Conservation (phyloP, 345 rosid species). For the Camelina laxa region DNA sequence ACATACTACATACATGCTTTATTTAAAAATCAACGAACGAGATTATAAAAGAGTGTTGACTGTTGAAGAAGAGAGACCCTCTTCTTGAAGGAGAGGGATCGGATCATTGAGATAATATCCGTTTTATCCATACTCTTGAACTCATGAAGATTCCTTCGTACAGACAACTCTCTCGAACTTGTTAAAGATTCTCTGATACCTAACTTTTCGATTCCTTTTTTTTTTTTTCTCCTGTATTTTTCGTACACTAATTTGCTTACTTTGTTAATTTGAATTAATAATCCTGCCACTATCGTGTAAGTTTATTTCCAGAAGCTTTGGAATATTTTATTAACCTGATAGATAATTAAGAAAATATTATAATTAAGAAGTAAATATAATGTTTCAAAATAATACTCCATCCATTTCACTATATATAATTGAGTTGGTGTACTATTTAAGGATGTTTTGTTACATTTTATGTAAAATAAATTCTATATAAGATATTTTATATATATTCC, state of each 20-base stretch:
- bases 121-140: constrained; percentile 20
- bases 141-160: constrained; percentile 37
- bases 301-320: constrained; percentile 15
- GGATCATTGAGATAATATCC: not conserved
- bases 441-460: no score
- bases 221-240: not conserved
- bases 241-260: not conserved
- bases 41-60: not conserved
- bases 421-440: no score
- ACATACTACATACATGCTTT: constrained; percentile 9
- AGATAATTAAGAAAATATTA: no score
- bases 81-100: not conserved
- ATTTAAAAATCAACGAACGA: constrained; percentile 1
- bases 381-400: no score
- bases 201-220: constrained; percentile 25
- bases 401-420: no score
- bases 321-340: not conserved
- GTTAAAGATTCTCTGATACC: constrained; percentile 34
- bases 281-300: not conserved
- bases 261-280: not conserved
- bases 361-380: no score
- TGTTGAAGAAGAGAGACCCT: constrained; percentile 2
- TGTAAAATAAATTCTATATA: not conserved
- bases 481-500: not conserved
- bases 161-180: constrained; percentile 32